These are phyloP conservation scores for Neurospora sp. DNA, from an alignment of 495 filamentous ascomycete species.

Conservation along the genomic window DNA sequence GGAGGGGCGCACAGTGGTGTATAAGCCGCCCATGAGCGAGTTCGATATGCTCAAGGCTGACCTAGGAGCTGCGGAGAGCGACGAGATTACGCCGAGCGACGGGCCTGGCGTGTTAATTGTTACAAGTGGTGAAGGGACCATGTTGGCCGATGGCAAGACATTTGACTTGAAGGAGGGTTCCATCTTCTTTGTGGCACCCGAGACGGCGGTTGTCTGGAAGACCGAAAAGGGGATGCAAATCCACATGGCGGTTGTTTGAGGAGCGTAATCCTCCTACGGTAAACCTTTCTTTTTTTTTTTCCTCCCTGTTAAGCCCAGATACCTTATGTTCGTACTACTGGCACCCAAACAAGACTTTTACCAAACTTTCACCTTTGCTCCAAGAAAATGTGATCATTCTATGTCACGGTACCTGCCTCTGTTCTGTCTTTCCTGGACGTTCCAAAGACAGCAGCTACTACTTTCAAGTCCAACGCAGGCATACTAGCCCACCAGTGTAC, in stretches of 20 bases:
- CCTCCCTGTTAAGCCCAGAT: neutral
- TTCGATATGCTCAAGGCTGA: slow-evolving; percentile 58
- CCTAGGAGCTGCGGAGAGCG: slow-evolving; percentile 46
- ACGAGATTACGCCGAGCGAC: slow-evolving; percentile 43
- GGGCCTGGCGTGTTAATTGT: slow-evolving; percentile 60
- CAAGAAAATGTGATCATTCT: neutral
- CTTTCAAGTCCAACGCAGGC: neutral
- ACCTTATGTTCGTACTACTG: neutral
- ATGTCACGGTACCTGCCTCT: neutral
- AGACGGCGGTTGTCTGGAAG: slow-evolving; percentile 39
- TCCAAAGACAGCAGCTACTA: neutral
- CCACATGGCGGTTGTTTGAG: slow-evolving; percentile 36
- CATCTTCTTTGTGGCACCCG: slow-evolving; percentile 60
- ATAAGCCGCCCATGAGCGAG: slow-evolving; percentile 60
- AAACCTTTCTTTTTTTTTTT: neutral
- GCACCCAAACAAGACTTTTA: neutral
- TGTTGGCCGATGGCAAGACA: slow-evolving; percentile 45
- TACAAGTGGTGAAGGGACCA: slow-evolving; percentile 47
- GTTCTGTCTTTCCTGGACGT: neutral
- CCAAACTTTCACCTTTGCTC: neutral
- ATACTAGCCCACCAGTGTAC: neutral
- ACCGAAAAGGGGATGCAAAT: slow-evolving; percentile 42
- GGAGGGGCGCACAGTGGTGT: slow-evolving; percentile 49
- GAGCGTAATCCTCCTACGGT: neutral
- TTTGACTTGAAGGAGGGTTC: slow-evolving; percentile 51